These are phyloP conservation scores for Hibiscus syriacus DNA, from an alignment of 345 rosid genomes.

Conservation along the genomic window DNA sequence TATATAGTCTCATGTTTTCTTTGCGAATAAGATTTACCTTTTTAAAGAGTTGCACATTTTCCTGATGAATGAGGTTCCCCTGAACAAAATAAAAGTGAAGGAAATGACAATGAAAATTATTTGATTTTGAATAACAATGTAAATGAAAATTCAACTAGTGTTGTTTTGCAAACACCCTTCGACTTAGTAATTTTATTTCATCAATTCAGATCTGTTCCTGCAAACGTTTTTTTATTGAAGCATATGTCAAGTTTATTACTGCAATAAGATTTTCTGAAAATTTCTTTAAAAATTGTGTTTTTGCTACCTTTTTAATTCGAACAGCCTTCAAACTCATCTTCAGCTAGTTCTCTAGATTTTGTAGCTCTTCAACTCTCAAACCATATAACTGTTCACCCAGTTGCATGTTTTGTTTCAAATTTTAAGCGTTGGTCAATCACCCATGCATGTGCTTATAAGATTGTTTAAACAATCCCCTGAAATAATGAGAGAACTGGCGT, in stretches of 20 bases:
- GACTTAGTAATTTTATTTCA: not conserved
- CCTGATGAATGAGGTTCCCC: slow-evolving; percentile 52
- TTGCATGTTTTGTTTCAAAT: slow-evolving; percentile 29
- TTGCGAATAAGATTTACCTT: slow-evolving; percentile 34
- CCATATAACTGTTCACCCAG: slow-evolving; percentile 74
- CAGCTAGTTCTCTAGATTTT: slow-evolving; percentile 62
- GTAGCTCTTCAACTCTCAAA: slow-evolving; percentile 43
- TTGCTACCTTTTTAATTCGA: slow-evolving; percentile 53
- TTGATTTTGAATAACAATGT: not conserved
- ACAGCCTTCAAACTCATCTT: slow-evolving; percentile 60
- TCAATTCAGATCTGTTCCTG: slow-evolving; percentile 27
- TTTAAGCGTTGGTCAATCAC: no score
- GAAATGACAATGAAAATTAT: not conserved
- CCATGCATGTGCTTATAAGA: no score
- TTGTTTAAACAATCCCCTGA: not conserved
- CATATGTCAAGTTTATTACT: not conserved
- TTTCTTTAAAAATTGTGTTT: not conserved
- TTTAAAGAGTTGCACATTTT: slow-evolving; percentile 43
- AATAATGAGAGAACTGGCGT: slow-evolving; percentile 5
- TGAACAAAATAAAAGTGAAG: slow-evolving; percentile 21
- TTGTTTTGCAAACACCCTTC: slow-evolving; percentile 33
- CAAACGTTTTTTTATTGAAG: slow-evolving; percentile 1
- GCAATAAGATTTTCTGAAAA: not conserved
- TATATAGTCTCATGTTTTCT: slow-evolving; percentile 42
- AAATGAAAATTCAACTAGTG: not conserved